Base-by-base conservation (phyloP, 805 yeast genomes). In the Scheffersomyces coipomensis region DNA sequence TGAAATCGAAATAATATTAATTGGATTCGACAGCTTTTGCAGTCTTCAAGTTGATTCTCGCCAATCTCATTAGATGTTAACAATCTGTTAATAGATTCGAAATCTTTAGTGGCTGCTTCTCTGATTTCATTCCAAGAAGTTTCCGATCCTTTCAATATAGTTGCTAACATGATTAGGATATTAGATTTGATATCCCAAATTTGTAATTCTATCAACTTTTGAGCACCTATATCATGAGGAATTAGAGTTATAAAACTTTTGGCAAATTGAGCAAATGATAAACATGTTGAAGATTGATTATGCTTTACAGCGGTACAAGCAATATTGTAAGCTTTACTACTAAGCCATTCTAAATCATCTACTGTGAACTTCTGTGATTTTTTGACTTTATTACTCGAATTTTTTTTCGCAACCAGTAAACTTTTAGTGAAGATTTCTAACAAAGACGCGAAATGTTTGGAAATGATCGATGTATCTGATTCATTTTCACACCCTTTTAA, bases 291-390 rank as follows among this genome's bases (percentile, higher is more conserved):
- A 9, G 12, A 24, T 24, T 24, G n/a, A 12, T 24, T 24, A 9
- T 9, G 12, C 12, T 24, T 13, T 24, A 24, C 7, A 9, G 27
- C 27, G 7, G 7, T 24, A 24, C 27, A 17, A 8, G 40, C 40
- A 8, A 31, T 27, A 22, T 37, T 37, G 24, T 25, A 37, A 3
- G 35, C 27, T 18, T 23, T 37, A 16, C 30, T 23, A 8, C 30
- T 27, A 13, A 35, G 17, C 38, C 38, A 35, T 30, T 35, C 38
- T 19, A 37, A 24, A 33, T 32, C 40, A 31, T 37, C 29, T 9
- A 26, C n/a, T 9, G 22, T 26, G 7, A 31, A 22, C 12, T 30
- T 11, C 13, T 37, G 16, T 9, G 21, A 10, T 24, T 24, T 24
- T 13, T 10, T 5, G 5, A 24, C 11, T 12, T 25, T 16, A 5